A percentile compares a stretch with the other conserved stretches of the same genome.
Conservation (phyloP, 1,139 yeast genomes). For the Candida sp. region DNA sequence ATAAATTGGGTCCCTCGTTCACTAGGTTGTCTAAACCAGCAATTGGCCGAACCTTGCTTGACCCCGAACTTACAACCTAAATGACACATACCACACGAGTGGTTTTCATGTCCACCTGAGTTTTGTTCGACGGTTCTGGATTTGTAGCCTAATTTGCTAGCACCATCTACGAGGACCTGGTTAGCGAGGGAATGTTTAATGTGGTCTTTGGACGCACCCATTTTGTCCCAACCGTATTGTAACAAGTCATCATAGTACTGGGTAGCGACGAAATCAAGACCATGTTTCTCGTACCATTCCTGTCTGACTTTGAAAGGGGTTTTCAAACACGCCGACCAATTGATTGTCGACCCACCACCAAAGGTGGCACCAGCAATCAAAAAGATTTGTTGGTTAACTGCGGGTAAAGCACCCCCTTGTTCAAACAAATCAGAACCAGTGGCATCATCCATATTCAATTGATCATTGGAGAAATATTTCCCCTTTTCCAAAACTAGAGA, state of each 20-base stretch:
- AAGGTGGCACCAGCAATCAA: constrained; percentile 54
- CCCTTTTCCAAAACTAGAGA: constrained; percentile 56
- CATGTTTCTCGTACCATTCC: constrained; percentile 51
- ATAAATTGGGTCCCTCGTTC: constrained; percentile 47
- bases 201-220: constrained; percentile 46
- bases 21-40: constrained; percentile 53
- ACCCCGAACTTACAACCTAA: constrained; percentile 55
- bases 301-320: constrained; percentile 54
- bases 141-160: constrained; percentile 44
- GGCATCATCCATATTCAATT: constrained; percentile 34
- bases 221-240: constrained; percentile 47
- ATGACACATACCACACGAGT: constrained; percentile 51
- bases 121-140: constrained; percentile 46
- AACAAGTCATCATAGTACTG: constrained; percentile 44
- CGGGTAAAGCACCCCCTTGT: constrained; percentile 30
- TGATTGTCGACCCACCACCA: constrained; percentile 62
- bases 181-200: constrained; percentile 49
- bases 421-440: constrained; percentile 44
- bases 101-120: constrained; percentile 43
- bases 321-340: constrained; percentile 58
- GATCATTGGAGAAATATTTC: constrained; percentile 35
- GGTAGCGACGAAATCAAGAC: constrained; percentile 47
- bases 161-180: constrained; percentile 43
- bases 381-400: constrained; percentile 32
- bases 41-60: constrained; percentile 50